A percentile compares a stretch with the other conserved stretches of the same genome.
Evolutionary conservation across 2,329 filamentous ascomycete genomes (phyloP).

Genomic region (Microdochium nivale): DNA sequence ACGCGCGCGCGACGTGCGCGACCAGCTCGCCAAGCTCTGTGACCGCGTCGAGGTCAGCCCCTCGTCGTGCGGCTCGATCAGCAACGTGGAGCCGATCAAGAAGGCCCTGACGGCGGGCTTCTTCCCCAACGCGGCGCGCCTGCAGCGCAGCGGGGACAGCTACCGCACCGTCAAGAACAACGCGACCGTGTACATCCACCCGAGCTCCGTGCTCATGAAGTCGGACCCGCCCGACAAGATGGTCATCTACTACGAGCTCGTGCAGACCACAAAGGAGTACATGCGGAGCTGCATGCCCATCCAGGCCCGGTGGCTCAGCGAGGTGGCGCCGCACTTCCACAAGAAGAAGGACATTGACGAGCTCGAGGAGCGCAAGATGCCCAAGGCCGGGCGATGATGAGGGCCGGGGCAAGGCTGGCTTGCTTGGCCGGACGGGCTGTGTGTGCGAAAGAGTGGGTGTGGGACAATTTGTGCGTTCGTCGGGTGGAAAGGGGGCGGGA

Average conservation of each 20-base stretch:
- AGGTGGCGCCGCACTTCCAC: conserved; percentile 90
- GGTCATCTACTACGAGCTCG: conserved; percentile 80
- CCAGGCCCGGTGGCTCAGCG: conserved; percentile 74
- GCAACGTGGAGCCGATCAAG: conserved; percentile 70
- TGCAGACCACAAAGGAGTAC: conserved; percentile 82
- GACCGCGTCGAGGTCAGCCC: conserved; percentile 82
- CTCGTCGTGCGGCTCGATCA: conserved; percentile 55
- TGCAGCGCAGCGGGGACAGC: conserved; percentile 75
- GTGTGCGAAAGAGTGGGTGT: too few species aligned
- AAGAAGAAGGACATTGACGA: conserved; percentile 85
- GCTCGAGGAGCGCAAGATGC: conserved; percentile 71
- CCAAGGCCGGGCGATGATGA: conserved; percentile 31
- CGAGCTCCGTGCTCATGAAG: conserved; percentile 72
- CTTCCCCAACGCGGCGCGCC: conserved; percentile 82
- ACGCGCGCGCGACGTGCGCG: conserved; percentile 81
- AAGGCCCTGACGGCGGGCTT: conserved; percentile 87
- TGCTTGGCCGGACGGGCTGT: too few species aligned
- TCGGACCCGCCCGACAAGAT: conserved; percentile 69
- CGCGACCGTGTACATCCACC: conserved; percentile 85
- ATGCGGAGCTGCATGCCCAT: conserved; percentile 84
- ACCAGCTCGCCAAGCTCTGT: conserved; percentile 86
- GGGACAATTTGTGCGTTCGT: too few species aligned
- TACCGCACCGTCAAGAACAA: conserved; percentile 91
- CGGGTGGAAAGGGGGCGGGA: too few species aligned
- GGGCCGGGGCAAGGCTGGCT: too few species aligned